Conservation (phyloP, 1,284 basidiomycete genomes). For the Pholiota adiposa region DNA sequence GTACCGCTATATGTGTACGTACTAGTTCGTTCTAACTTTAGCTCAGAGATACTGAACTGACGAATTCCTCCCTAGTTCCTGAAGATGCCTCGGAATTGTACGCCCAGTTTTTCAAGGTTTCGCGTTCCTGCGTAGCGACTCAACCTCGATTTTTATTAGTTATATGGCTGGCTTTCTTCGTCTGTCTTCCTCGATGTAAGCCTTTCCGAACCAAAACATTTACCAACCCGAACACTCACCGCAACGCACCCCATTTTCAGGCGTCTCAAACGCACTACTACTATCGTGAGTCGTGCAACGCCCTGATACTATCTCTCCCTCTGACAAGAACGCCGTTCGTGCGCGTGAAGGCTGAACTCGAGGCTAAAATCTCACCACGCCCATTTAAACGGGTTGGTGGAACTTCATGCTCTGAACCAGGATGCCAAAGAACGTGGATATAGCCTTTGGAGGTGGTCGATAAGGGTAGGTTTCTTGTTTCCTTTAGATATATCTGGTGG, state of each 20-base stretch:
- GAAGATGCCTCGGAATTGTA: constrained; percentile 11
- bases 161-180: constrained; percentile 11
- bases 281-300: not conserved
- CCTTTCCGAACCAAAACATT: too few species aligned
- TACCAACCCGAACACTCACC: too few species aligned
- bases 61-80: constrained; percentile 1
- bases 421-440: not conserved
- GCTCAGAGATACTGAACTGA: too few species aligned
- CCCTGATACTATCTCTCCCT: too few species aligned
- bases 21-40: not conserved
- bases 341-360: not conserved
- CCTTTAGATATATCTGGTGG: too few species aligned
- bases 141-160: not conserved
- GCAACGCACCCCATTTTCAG: too few species aligned
- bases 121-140: too few species aligned
- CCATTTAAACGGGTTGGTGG: not conserved
- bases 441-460: too few species aligned
- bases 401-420: not conserved
- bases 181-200: constrained; percentile 11
- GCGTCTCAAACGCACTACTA: not conserved
- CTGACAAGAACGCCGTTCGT: too few species aligned
- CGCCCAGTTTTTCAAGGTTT: too few species aligned
- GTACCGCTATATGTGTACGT: constrained; percentile 4
- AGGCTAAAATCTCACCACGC: not conserved
- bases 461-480: too few species aligned